A percentile compares a stretch with the other conserved stretches of the same genome.
These are phyloP conservation scores for Arabidopsis hybrid DNA, from an alignment of 441 rosid genomes.

Conservation along the genomic window DNA sequence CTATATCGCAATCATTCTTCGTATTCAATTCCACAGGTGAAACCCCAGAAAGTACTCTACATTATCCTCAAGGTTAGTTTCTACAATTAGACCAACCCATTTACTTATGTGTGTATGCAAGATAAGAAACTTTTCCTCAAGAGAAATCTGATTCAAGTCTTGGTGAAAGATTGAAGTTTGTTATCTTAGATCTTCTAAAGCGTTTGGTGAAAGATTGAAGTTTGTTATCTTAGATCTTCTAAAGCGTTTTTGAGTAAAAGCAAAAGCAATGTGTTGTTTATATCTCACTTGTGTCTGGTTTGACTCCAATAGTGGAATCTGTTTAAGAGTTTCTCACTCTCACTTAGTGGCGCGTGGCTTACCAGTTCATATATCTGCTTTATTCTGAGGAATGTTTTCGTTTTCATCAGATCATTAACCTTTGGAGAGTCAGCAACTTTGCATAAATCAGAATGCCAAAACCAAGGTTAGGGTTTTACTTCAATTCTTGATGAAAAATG, in stretches of 20 bases:
- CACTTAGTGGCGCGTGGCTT: conserved; percentile 26
- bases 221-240: neutral
- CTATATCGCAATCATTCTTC: conserved; percentile 16
- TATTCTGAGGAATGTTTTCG: neutral
- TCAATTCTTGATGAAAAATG: neutral
- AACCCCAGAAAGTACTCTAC: conserved; percentile 5
- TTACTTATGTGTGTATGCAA: neutral
- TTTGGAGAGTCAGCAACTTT: conserved; percentile 10
- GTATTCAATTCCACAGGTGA: neutral
- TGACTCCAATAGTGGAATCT: conserved; percentile 1
- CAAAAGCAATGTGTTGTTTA: conserved; percentile 4
- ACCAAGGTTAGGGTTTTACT: conserved; percentile 57
- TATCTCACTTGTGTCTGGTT: conserved; percentile 10
- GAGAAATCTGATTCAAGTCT: no score
- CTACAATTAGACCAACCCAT: neutral
- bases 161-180: conserved; percentile 20
- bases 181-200: neutral
- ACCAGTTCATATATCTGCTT: neutral
- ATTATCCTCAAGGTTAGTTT: conserved; percentile 2
- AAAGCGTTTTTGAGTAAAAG: conserved; percentile 2
- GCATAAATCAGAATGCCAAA: conserved; percentile 54
- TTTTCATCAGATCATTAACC: conserved; percentile 36
- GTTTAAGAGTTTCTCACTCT: neutral
- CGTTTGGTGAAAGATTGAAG: conserved; percentile 14
- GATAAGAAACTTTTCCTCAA: no score